Evolutionary conservation across 257 asterid species (phyloP), one percentile per base, ranked within the genome.

Genomic region (Parsonsia alboflavescens): DNA sequence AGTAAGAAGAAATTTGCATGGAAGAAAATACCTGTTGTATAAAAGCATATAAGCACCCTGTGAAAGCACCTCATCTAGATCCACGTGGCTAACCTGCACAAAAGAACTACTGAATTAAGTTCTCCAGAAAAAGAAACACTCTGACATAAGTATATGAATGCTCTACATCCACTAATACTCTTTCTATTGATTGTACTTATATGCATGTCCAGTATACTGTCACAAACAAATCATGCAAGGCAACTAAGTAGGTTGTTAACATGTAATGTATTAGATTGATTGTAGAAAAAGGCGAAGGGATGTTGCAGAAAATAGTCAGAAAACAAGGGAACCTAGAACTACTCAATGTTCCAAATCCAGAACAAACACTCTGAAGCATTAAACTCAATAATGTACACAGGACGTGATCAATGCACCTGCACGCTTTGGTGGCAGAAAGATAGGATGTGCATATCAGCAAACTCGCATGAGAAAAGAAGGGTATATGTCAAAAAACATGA

Each of bases 41-140:
- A 94, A 74, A 78, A 94, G 96, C 98, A 92, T 94, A 80, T 94
- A 94, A 77, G 97, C 97, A 80, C 97, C 97, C 86, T 92, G 98
- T 0, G 96, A 91, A 73, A 94, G 97, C 75, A 94, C 97, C 83
- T 94, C 98, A 72, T 92, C 96, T 84, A 89, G 77, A 74, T 86
- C 95, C 78, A 88, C 97, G 0, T 63, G 49, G 77, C 68, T 81
- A 78, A 92, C 97, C 98, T 94, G 86, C 63, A 54, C 75, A 84
- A 54, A 7, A n/a, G 71, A 71, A 28, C 17, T 58, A 52, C 1
- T 24, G 30, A 42, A 46, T 67, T 7, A 72, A 70, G 52, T 68
- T 66, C 39, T 68, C 11, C n/a, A 24, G 58, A 26, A 56, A 8
- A 54, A 26, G 2, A 33, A 46, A 39, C 22, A 41, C 68, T 61